phyloP scores from a whole-genome alignment of 192 early-diverging fungal species.

The Backusella mclennaniae region DNA sequence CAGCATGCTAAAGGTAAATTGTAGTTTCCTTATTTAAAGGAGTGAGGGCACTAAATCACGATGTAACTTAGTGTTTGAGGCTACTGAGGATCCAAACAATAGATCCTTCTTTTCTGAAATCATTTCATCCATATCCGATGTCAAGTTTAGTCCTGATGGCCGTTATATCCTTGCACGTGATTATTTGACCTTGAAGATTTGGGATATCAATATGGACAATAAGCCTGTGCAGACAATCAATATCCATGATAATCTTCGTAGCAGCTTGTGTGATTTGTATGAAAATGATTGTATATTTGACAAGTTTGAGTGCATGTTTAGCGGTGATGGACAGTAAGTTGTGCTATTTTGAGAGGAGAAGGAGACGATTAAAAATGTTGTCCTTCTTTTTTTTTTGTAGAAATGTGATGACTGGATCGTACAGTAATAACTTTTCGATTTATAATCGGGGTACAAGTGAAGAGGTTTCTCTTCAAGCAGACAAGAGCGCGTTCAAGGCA shows the following conservation, averaged over 20 bases:
- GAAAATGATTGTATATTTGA: constrained; percentile 99
- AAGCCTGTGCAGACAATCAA: constrained; percentile 91
- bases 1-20: constrained; percentile 78
- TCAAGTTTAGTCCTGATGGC: constrained; percentile 94
- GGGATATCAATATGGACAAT: constrained; percentile 98
- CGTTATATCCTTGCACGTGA: constrained; percentile 96
- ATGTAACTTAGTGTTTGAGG: constrained; percentile 73
- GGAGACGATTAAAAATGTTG: background rate
- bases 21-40: background rate
- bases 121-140: constrained; percentile 96
- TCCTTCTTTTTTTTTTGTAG: constrained; percentile 34
- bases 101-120: constrained; percentile 99
- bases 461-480: constrained; percentile 89
- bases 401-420: constrained; percentile 89
- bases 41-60: background rate
- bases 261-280: constrained; percentile 97
- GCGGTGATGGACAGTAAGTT: constrained; percentile 89
- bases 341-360: background rate
- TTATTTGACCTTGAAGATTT: constrained; percentile 94
- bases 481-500: constrained; percentile 97
- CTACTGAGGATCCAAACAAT: constrained; percentile 87
- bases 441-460: constrained; percentile 76
- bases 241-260: constrained; percentile 93
- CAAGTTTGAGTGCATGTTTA: constrained; percentile 98
- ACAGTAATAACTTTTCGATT: constrained; percentile 98